Base-by-base conservation (phyloP, 2,329 filamentous ascomycete species). In the Domatiomyces catenatus region DNA sequence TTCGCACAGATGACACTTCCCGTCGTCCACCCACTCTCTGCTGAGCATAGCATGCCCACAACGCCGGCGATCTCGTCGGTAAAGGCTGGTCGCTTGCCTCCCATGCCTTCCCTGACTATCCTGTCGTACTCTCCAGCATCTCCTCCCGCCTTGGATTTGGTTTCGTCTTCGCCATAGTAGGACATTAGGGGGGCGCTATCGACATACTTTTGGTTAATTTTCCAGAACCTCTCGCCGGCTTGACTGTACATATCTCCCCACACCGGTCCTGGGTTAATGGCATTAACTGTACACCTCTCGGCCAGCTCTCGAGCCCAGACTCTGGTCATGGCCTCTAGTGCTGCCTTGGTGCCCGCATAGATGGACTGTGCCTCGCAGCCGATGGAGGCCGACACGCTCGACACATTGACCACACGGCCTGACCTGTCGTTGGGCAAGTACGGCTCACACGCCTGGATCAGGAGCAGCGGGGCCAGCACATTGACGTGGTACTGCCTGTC, bases 1-100 rank as follows among this genome's bases (percentile, higher is more conserved):
- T 90, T 90, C 6, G 84, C 84, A 67, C 81, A 85, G 3, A 92
- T 76, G 20, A 88, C 82, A 64, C 82, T 83, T 1, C 86, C 86
- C 0, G 85, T 92, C 61, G 79, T 82, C 84, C 84, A 90, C 6
- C 71, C 75, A n/a, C 77, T 75, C 63, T 90, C 86, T 5, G 73
- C 71, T 4, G 76, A 75, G 62, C 83, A 86, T 19, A 89, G 67
- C 83, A 89, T 87, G 2, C 76, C 83, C 17, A 88, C 80, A 4
- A 86, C 75, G 0, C 84, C 85, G 0, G 83, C 85, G 64, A 90
- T 73, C 69, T 90, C 85, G 47, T 72, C 69, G 26, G 79, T 75
- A 62, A 84, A 85, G 2, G 75, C 84, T 3, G 75, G 76, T 56
- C 80, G 72, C 15, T 77, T 74, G 1, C 75, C 75, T 18, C 71